phyloP scores from a whole-genome alignment of 1,284 basidiomycete species.

The Coniferiporia sulphurascens region DNA sequence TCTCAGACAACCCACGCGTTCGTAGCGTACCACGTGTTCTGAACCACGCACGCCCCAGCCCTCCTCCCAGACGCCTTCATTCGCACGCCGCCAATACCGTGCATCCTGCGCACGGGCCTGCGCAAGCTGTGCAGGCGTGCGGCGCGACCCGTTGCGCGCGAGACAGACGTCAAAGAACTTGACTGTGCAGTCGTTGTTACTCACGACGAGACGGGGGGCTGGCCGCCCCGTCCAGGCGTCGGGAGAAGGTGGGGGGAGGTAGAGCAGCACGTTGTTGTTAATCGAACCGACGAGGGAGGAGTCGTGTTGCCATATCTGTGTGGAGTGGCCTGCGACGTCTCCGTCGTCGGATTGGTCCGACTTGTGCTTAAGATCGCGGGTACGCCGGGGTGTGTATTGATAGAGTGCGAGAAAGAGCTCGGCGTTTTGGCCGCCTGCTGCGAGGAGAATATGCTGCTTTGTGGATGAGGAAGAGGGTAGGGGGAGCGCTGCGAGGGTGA shows the following conservation, averaged over 20 bases:
- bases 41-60: slow-evolving; percentile 26
- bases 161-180: slow-evolving; percentile 62
- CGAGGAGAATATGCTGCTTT: slow-evolving; percentile 55
- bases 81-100: slow-evolving; percentile 31
- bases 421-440: slow-evolving; percentile 77
- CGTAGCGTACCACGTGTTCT: slow-evolving; percentile 20
- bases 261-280: slow-evolving; percentile 77
- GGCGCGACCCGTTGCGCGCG: slow-evolving; percentile 5
- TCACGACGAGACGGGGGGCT: slow-evolving; percentile 69
- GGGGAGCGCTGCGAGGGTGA: slow-evolving; percentile 61
- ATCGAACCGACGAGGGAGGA: slow-evolving; percentile 61
- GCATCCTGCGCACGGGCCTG: not conserved
- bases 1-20: slow-evolving; percentile 48
- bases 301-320: slow-evolving; percentile 50
- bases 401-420: slow-evolving; percentile 72
- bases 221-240: not conserved
- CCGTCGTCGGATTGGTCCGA: not conserved
- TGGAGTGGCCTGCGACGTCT: slow-evolving; percentile 2
- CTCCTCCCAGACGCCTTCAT: not conserved
- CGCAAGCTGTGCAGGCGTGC: not conserved
- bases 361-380: not conserved
- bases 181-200: slow-evolving; percentile 79
- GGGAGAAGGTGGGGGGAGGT: slow-evolving; percentile 39
- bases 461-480: slow-evolving; percentile 33
- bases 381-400: slow-evolving; percentile 4